Evolutionary conservation across 495 filamentous ascomycete species (phyloP).

Genomic region (Aspergillus coremiiformis): DNA sequence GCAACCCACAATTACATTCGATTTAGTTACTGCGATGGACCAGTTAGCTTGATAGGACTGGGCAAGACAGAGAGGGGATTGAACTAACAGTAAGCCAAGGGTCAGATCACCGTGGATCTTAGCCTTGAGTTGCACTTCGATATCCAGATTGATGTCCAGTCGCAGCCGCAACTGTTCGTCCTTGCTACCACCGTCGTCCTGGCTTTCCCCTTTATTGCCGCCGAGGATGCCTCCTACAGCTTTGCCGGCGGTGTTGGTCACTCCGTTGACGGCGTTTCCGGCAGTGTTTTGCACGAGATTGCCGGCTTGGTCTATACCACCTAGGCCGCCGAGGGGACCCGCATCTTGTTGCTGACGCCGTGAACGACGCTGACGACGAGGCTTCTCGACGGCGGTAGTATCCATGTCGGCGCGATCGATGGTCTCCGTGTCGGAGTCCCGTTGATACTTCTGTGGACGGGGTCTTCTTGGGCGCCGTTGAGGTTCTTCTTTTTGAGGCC

Average conservation of each 20-base stretch:
- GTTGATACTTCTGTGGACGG: conserved; percentile 19
- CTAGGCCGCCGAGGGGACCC: conserved; percentile 46
- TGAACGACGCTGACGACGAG: conserved; percentile 25
- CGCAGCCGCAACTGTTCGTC: conserved; percentile 71
- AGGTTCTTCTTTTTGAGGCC: conserved; percentile 15
- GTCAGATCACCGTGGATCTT: conserved; percentile 90
- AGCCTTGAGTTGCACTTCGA: conserved; percentile 85
- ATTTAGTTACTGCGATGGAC: background rate
- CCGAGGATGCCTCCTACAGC: conserved; percentile 46
- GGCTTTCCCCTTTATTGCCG: conserved; percentile 27
- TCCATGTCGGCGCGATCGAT: conserved; percentile 36
- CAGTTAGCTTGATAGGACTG: background rate
- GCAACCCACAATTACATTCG: background rate
- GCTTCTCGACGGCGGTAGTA: conserved; percentile 14
- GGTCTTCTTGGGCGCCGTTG: conserved; percentile 18
- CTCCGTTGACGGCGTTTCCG: conserved; percentile 50
- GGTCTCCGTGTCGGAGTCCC: conserved; percentile 33
- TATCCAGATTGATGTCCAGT: conserved; percentile 79
- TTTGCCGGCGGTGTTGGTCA: conserved; percentile 50
- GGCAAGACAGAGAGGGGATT: background rate
- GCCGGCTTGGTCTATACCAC: conserved; percentile 49
- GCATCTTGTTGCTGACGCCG: conserved; percentile 35
- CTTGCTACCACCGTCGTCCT: conserved; percentile 39
- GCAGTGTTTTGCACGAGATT: conserved; percentile 59
- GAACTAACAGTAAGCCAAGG: conserved; percentile 71